Evolutionary conservation across 2,329 filamentous ascomycete genomes (phyloP).

Genomic region (Madurella fahalii): DNA sequence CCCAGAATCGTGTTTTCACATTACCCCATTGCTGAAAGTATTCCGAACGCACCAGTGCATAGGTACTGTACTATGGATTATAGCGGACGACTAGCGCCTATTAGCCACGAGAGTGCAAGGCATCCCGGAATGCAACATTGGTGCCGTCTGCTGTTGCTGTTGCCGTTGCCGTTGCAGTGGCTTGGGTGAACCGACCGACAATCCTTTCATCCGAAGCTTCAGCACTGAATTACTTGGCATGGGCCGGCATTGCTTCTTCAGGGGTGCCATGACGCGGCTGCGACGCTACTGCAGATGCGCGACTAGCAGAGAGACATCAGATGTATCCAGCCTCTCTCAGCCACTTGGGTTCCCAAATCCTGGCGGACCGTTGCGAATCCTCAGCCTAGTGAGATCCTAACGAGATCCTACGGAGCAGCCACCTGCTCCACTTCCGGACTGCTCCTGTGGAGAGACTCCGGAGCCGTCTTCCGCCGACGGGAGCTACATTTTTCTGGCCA

Average conservation of each 20-base stretch:
- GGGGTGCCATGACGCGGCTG: not conserved
- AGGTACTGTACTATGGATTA: too few species aligned
- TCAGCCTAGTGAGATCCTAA: too few species aligned
- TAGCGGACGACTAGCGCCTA: not conserved
- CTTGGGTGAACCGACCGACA: not conserved
- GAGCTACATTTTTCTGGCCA: too few species aligned
- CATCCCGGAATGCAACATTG: not conserved
- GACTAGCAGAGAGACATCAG: not conserved
- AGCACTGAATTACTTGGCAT: not conserved
- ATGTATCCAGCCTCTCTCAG: too few species aligned
- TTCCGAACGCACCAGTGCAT: not conserved
- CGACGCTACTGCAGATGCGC: not conserved
- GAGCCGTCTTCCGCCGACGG: too few species aligned
- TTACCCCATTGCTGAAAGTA: not conserved
- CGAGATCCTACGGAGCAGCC: too few species aligned
- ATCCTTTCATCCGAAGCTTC: not conserved
- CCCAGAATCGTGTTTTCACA: slow-evolving; percentile 10
- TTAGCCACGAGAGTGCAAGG: not conserved
- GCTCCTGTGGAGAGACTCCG: too few species aligned
- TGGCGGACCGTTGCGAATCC: too few species aligned
- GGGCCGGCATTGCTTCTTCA: not conserved
- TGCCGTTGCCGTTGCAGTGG: not conserved
- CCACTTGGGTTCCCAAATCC: too few species aligned
- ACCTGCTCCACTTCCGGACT: too few species aligned
- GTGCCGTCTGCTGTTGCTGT: not conserved